Percentiles rank a stretch among this genome's conserved stretches.
Conservation (phyloP, 345 rosid species). For the Diplotaxis tenuifolia region DNA sequence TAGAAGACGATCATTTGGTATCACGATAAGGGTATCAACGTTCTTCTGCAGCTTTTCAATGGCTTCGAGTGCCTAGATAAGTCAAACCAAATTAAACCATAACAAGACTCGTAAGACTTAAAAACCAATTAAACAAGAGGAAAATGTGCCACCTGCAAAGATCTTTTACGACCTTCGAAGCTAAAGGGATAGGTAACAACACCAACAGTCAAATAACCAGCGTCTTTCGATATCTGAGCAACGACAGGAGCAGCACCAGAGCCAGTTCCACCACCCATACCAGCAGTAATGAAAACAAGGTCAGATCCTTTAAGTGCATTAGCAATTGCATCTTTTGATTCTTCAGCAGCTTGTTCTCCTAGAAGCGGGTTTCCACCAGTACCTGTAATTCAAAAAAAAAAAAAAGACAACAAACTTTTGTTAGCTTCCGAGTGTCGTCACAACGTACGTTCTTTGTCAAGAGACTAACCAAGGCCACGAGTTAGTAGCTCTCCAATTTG, state of each 20-base stretch:
- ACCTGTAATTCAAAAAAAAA: slow-evolving; percentile 45
- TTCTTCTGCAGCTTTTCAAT: slow-evolving; percentile 92
- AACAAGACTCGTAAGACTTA: neutral
- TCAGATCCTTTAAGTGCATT: slow-evolving; percentile 95
- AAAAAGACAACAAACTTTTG: neutral
- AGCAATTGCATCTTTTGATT: slow-evolving; percentile 86
- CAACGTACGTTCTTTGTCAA: neutral
- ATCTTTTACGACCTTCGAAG: slow-evolving; percentile 97
- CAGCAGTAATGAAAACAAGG: slow-evolving; percentile 96
- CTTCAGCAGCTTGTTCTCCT: slow-evolving; percentile 99
- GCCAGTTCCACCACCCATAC: slow-evolving; percentile 99
- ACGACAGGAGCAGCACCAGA: slow-evolving; percentile 99
- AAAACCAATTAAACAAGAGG: neutral
- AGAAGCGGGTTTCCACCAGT: slow-evolving; percentile 93
- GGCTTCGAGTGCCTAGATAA: slow-evolving; percentile 85
- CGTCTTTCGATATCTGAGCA: slow-evolving; percentile 86
- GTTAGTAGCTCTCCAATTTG: slow-evolving; percentile 96
- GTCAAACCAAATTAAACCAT: neutral
- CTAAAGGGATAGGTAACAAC: slow-evolving; percentile 98
- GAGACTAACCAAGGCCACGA: slow-evolving; percentile 80
- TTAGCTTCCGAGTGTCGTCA: neutral
- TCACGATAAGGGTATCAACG: slow-evolving; percentile 92
- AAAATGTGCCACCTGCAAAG: slow-evolving; percentile 59
- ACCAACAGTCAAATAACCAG: slow-evolving; percentile 95
- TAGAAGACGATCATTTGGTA: slow-evolving; percentile 94